phyloP scores from a whole-genome alignment of 2,329 filamentous ascomycete species.

The Fusarium algeriense region DNA sequence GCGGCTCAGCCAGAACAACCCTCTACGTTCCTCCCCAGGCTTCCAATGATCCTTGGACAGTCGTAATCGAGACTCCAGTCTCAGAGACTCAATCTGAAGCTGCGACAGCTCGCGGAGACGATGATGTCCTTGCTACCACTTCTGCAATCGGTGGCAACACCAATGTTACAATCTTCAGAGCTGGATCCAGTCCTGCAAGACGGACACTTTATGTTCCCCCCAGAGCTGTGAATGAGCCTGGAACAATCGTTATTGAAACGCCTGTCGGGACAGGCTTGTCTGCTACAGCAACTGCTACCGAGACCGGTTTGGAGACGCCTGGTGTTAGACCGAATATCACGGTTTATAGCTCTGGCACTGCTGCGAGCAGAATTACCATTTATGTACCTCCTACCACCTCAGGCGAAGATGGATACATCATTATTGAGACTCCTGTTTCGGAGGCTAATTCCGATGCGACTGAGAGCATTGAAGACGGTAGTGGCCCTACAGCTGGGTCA shows the following conservation, averaged over 20 bases:
- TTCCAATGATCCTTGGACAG: constrained; percentile 8
- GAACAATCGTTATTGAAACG: constrained; percentile 18
- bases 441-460: rapidly evolving
- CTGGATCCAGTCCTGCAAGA: background rate
- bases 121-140: background rate
- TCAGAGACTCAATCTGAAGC: constrained; percentile 20
- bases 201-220: constrained; percentile 12
- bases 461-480: background rate
- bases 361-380: background rate
- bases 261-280: background rate
- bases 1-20: background rate
- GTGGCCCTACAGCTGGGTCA: rapidly evolving
- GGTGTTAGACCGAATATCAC: background rate
- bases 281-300: background rate
- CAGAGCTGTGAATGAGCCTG: background rate
- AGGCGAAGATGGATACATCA: background rate
- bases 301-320: background rate
- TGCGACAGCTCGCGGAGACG: background rate
- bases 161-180: constrained; percentile 18
- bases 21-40: constrained; percentile 12
- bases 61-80: constrained; percentile 10
- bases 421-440: background rate
- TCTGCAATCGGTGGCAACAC: constrained; percentile 9
- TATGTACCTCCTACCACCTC: constrained; percentile 2
- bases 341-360: background rate